Evolutionary conservation across 164 flowering plant species (phyloP).

Genomic region (Warburgia ugandensis): DNA sequence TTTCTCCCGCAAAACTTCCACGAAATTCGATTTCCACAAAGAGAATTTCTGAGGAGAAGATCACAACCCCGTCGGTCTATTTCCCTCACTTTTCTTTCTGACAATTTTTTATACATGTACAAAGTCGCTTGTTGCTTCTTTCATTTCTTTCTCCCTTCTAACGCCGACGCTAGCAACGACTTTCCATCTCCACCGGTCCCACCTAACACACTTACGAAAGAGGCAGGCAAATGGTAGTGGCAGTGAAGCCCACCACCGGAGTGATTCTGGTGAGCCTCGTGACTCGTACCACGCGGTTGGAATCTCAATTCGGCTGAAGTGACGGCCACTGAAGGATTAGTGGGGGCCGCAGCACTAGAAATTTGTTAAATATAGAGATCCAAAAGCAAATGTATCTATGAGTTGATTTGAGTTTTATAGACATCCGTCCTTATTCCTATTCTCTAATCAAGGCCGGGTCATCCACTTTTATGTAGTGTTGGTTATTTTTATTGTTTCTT

Average conservation of each 20-base stretch:
- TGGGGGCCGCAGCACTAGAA: too few species aligned
- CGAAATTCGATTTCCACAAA: conserved; percentile 49
- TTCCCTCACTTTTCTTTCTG: too few species aligned
- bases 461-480: too few species aligned
- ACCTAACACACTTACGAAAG: not conserved
- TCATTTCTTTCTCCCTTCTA: not conserved
- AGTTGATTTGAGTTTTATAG: too few species aligned
- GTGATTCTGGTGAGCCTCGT: not conserved
- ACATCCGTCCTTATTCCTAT: too few species aligned
- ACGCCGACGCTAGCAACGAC: not conserved
- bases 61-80: not conserved
- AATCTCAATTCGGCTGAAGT: too few species aligned
- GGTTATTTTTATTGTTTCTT: too few species aligned
- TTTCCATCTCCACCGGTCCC: not conserved
- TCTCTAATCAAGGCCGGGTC: too few species aligned
- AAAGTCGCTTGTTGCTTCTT: not conserved
- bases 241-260: not conserved
- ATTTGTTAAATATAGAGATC: too few species aligned
- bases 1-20: conserved; percentile 40
- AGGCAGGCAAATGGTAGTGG: not conserved
- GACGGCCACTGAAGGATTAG: too few species aligned
- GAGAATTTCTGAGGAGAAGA: conserved; percentile 29
- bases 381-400: too few species aligned
- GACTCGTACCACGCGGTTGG: too few species aligned
- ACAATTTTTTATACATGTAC: not conserved